Base-by-base conservation (phyloP, 441 rosid genomes). In the Manihot esculenta region DNA sequence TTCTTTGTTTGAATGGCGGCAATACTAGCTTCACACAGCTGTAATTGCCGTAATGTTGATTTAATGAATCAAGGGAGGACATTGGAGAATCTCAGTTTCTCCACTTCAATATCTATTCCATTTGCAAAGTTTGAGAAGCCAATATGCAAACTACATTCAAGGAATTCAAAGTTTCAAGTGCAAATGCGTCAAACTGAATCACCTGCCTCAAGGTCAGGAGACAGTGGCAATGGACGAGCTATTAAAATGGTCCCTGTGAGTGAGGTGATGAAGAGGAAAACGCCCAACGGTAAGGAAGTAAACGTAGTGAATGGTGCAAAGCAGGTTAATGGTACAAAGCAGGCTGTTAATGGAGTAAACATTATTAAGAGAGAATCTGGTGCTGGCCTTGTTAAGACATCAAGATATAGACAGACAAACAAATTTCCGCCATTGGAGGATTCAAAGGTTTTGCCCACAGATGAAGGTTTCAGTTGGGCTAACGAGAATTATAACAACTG, bases 391-490 rank as follows among this genome's bases (percentile, higher is more conserved):
- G 86, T 86, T 50, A 84, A 80, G 76, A 11, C 80, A 3, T 74
- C 85, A 0, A 82, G 77, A 71, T 73, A 56, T 68, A 83, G 68
- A 66, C 83, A 70, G 35, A 69, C 82, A 1, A 68, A 70, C 44
- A 79, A 81, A 69, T 85, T 91, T 82, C 96, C 97, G 42, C 90
- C 86, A 0, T 41, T 85, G 54, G 97, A 90, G 64, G 94, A 77
- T 66, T 83, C 84, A 57, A 86, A 83, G 61, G 88, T 85, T 85
- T 84, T 94, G 68, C 97, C 95, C 44, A 81, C 97, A 2, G 99
- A 94, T 78, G 99, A 94, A 86, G 87, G 85, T 56, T 94, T 92
- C 84, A 90, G 94, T 81, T 94, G 99, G 99, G 97, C 97, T 33
- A 82, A 87, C 76, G 97, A 92, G 83, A 94, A 90, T 63, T 94